Percentiles rank a stretch among this genome's conserved stretches.
Conservation (phyloP, 176 grass and related monocot species). For the Bolboschoenus planiculmis region DNA sequence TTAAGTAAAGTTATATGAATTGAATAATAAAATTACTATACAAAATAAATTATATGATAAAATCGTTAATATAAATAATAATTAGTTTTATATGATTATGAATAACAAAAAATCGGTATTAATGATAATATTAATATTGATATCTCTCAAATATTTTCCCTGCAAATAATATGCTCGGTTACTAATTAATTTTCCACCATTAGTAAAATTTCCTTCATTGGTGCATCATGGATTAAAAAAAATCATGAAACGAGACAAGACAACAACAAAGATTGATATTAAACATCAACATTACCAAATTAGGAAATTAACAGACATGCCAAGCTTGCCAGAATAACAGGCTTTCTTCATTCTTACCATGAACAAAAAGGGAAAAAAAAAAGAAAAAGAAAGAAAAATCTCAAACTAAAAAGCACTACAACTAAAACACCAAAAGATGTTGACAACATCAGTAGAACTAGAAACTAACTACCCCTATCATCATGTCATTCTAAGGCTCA, state of each 20-base stretch:
- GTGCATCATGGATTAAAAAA: neutral
- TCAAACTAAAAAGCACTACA: neutral
- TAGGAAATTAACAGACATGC: slow-evolving; percentile 17
- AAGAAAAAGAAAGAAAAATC: neutral
- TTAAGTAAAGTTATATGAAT: too few relatives aligned
- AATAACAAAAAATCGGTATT: too few relatives aligned
- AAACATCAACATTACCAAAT: slow-evolving; percentile 14
- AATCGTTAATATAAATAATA: too few relatives aligned
- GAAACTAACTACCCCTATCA: neutral
- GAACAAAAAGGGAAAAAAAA: neutral
- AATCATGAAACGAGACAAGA: neutral
- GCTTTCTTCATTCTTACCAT: slow-evolving; percentile 17
- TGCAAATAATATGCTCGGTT: too few relatives aligned
- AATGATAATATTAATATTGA: too few relatives aligned
- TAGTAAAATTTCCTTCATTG: neutral
- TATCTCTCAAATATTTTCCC: too few relatives aligned
- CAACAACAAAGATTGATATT: neutral
- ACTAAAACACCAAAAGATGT: slow-evolving; percentile 6
- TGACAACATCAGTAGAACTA: neutral
- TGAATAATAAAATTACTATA: too few relatives aligned
- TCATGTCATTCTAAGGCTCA: slow-evolving; percentile 56
- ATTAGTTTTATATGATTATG: too few relatives aligned
- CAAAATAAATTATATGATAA: too few relatives aligned
- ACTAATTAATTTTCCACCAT: neutral
- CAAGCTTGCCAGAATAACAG: slow-evolving; percentile 4